Base-by-base conservation (phyloP, 306 rosid genomes). In the Gynostemma pentaphyllum region DNA sequence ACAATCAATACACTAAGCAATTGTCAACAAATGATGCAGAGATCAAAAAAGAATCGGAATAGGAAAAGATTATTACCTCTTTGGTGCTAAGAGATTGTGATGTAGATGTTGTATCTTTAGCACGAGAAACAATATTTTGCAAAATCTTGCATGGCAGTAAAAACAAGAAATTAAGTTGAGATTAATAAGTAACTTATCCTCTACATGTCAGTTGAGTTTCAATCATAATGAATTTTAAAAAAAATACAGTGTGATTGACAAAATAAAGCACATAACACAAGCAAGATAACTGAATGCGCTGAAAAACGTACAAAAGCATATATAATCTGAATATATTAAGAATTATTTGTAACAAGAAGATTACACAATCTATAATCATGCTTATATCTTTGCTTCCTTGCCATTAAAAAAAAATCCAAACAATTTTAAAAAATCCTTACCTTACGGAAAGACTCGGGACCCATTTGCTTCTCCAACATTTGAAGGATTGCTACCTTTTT, bases 401-500 rank as follows among this genome's bases (percentile, higher is more conserved):
- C 8, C 39, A 50, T 29, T 46, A 48, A 27, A 27, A 27, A 27
- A 16, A 76, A 57, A 13, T 57, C 46, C 4, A 32, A 27, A 21
- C 2, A 74, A 72, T 36, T 44, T 67, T 37, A 50, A 46, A 70
- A 70, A 41, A 75, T 47, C 34, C 78, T 83, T 74, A 92, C 99
- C 78, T 85, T 88, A 28, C 99, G 96, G 64, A 92, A 92, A 47
- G 90, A 88, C 81, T 92, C 99, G 0, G 96, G 95, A 57, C 99
- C 99, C 99, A 92, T 92, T 74, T 92, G 96, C 81, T 92, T 92
- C 79, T 92, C 99, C 83, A 92, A 68, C 96, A 92, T 88, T 74
- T 92, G 96, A 82, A 88, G 92, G 80, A 88, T 76, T 27, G 99
- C 95, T 71, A 92, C 96, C 99, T 92, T 74, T 52, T 37, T 22